Conservation (phyloP, 2,329 filamentous ascomycete species). For the Hypoxylon sp. region DNA sequence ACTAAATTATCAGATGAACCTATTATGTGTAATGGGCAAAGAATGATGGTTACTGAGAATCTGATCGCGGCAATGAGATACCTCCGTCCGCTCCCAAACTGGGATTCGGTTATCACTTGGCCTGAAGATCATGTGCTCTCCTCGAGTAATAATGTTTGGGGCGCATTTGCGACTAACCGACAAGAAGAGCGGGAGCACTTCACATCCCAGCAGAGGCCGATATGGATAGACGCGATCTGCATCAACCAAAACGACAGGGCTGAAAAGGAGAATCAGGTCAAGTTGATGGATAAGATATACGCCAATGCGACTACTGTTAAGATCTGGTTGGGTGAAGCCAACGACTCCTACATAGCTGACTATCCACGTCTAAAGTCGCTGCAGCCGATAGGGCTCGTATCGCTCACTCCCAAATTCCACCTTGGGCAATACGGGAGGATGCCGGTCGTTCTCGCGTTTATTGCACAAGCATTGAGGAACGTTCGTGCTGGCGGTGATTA, state of each 20-base stretch:
- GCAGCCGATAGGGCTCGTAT: background rate
- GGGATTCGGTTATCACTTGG: constrained; percentile 43
- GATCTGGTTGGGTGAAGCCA: constrained; percentile 38
- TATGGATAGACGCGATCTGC: constrained; percentile 43
- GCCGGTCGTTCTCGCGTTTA: constrained; percentile 40
- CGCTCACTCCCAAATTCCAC: constrained; percentile 11
- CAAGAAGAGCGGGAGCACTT: constrained; percentile 38
- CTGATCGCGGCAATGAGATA: constrained; percentile 42
- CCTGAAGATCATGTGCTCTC: constrained; percentile 34
- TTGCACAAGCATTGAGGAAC: constrained; percentile 40
- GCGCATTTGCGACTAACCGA: constrained; percentile 37
- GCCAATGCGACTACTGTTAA: constrained; percentile 32
- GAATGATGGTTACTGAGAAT: constrained; percentile 42
- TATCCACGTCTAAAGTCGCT: background rate
- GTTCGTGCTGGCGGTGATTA: constrained; percentile 26
- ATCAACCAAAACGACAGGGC: constrained; percentile 37
- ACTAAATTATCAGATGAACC: constrained; percentile 33
- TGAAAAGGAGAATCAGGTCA: constrained; percentile 39
- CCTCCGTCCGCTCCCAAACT: constrained; percentile 39
- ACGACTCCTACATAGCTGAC: constrained; percentile 6
- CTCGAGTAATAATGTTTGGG: constrained; percentile 42
- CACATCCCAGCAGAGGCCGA: constrained; percentile 23
- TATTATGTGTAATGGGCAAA: constrained; percentile 43
- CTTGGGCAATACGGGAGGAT: constrained; percentile 29
- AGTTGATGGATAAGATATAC: constrained; percentile 35